These are phyloP conservation scores for Neckera pumila DNA, from an alignment of 225 moss, liverwort and hornwort genomes.

Conservation along the genomic window DNA sequence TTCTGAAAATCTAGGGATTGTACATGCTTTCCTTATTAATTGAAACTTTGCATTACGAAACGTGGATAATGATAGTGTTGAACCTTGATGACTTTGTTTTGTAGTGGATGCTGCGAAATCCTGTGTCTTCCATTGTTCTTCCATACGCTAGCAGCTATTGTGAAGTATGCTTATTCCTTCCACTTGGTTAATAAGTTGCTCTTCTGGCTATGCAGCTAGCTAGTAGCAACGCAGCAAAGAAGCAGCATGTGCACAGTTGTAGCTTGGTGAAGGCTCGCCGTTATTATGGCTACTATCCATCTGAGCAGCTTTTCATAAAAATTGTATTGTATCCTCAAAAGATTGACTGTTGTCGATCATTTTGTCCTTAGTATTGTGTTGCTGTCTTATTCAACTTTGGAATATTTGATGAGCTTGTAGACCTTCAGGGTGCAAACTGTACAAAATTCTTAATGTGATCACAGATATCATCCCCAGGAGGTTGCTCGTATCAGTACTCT, in stretches of 20 bases:
- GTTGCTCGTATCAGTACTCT: constrained; percentile 70
- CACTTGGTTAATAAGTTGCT: neutral
- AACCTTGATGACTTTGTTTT: neutral
- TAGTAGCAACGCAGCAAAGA: constrained; percentile 63
- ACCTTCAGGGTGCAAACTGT: neutral
- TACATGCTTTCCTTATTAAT: neutral
- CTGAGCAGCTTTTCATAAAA: constrained; percentile 87
- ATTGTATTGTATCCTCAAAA: constrained; percentile 83
- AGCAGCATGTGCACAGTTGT: constrained; percentile 95
- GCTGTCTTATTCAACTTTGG: neutral
- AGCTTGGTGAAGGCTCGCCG: constrained; percentile 82
- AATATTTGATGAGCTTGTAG: neutral
- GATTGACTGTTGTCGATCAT: neutral
- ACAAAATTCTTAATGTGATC: constrained; percentile 1
- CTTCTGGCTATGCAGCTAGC: constrained; percentile 20
- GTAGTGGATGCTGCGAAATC: neutral
- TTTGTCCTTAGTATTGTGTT: neutral
- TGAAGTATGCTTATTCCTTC: neutral
- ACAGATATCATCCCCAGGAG: constrained; percentile 91
- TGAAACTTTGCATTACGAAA: neutral
- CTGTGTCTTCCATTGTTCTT: neutral
- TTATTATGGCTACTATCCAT: constrained; percentile 80
- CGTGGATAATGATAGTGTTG: neutral
- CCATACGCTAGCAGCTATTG: neutral
- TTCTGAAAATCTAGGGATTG: neutral